Base-by-base conservation (phyloP, 176 grass and related monocot genomes). In the Raddia distichophylla region DNA sequence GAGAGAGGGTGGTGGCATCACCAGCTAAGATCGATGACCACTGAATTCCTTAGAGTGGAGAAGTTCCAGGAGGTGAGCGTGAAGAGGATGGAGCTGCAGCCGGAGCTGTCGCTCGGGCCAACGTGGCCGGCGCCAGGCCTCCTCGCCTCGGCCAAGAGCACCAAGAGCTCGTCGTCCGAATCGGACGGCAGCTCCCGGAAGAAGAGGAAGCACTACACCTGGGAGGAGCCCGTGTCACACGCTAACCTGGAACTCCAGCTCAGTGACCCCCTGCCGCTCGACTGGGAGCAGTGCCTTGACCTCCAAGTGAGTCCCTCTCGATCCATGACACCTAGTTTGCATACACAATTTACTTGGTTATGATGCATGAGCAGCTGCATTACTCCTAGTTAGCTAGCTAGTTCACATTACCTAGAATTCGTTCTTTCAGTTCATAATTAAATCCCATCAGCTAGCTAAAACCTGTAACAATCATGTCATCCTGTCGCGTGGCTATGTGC, bases 201-300 rank as follows among this genome's bases (percentile, higher is more conserved):
- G 88, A 98, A 78, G 89, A 91, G 95, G 89, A 98, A 98, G 86
- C 88, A 94, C 67, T 44, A 68, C 66, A 81, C 64, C 70, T 86
- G 83, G 77, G 89, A 92, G 52, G 82, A 85, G 17, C 61, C 85
- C 27, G 60, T 46, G 73, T 60, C 85, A 33, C 80, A 88, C 3
- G 64, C 80, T 46, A 86, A 76, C 72, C 73, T 98, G 13, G 95
- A 94, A 7, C 90, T 98, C 69, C 95, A 93, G 77, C 84, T 98
- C 65, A 73, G 81, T 71, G 88, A 94, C 45, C 95, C 92, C 43
- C 86, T 98, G 79, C 92, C 95, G 35, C 74, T 89, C 15, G 90
- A 92, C 70, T 98, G 95, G 95, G 95, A 98, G 75, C 95, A 98
- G 75, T 94, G 95, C 82, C 92, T 98, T 16, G 95, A 98, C 80